Evolutionary conservation across 805 yeast species (phyloP), one percentile per base, ranked within the genome.

Genomic region (Schwanniomyces sp.): DNA sequence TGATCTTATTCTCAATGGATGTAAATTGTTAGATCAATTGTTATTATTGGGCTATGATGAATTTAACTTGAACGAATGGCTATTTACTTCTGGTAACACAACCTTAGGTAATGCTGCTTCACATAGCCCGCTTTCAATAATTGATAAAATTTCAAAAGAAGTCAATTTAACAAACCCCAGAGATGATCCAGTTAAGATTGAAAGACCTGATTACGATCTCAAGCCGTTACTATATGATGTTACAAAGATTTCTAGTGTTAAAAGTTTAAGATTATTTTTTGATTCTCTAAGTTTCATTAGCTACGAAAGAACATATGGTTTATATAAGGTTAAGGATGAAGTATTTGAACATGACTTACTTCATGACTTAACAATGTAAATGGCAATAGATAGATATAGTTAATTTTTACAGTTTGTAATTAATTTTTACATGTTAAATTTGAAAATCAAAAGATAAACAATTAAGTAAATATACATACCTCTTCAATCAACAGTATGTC

Each of bases 1-100:
- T 29, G 61, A 58, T 21, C 59, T 79, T 11, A 54, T 82, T 2
- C 67, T 85, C 29, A 79, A 80, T 47, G 87, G 86, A 0, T 85
- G 90, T 57, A 92, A 91, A 63, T 69, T 94, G 12, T 69, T 94
- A 41, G 99, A 92, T 60, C 76, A 87, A 27, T 63, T 91, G 18
- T 62, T 92, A 17, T 72, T 86, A 1, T 55, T 91, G 47, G 81
- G 83, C 32, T 76, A 77, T 37, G 97, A 91, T 60, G 96, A 90
- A 48, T 76, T 92, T 72, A 85, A 84, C 65, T 59, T 81, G 64
- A 61, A 80, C 51, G 94, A 90, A 57, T 92, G 98, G 98, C 70
- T 94, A 1, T 94, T 90, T 59, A 79, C 92, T 9, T 76, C 84
- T 25, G 89, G 86, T 55, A 82, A 80, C 14, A 74, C 82, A 14